Percentiles rank a stretch among this genome's conserved stretches.
Evolutionary conservation across 768 basidiomycete species (phyloP).

Genomic region (Sarcomyxa edulis): DNA sequence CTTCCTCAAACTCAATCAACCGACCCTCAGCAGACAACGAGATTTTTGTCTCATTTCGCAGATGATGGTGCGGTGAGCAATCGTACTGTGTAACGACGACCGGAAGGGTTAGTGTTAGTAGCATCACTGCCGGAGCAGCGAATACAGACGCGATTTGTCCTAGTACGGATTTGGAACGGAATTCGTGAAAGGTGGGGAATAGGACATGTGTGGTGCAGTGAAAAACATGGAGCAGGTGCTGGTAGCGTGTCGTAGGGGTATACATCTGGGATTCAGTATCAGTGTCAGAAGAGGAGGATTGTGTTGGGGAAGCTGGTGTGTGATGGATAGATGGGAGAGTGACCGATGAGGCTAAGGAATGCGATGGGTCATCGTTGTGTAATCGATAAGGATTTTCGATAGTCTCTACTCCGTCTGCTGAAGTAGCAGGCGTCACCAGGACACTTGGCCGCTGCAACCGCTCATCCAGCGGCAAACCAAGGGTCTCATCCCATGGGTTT

Average conservation of each 20-base stretch:
- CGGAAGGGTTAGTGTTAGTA: conserved; percentile 83
- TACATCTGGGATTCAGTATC: conserved; percentile 41
- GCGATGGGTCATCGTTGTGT: conserved; percentile 11
- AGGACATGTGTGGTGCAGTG: conserved; percentile 52
- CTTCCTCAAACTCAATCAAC: conserved; percentile 70
- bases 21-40: conserved; percentile 30
- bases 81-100: conserved; percentile 72
- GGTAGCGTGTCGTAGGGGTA: conserved; percentile 33
- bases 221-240: conserved; percentile 32
- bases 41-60: conserved; percentile 37
- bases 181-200: conserved; percentile 81
- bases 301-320: conserved; percentile 47
- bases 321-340: conserved; percentile 52
- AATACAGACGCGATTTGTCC: conserved; percentile 73
- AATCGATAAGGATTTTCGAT: conserved; percentile 9
- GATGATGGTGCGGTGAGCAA: conserved; percentile 9
- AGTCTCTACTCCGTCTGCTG: conserved; percentile 16
- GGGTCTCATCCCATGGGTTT: conserved; percentile 47
- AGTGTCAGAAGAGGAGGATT: conserved; percentile 26
- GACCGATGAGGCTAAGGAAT: conserved; percentile 9
- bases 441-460: conserved; percentile 31
- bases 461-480: conserved; percentile 47
- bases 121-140: conserved; percentile 82
- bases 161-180: conserved; percentile 61
- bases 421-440: conserved; percentile 14